Percentiles rank a stretch among this genome's conserved stretches.
Evolutionary conservation across 2,329 filamentous ascomycete species (phyloP).

Genomic region (Aspergillus sp.): DNA sequence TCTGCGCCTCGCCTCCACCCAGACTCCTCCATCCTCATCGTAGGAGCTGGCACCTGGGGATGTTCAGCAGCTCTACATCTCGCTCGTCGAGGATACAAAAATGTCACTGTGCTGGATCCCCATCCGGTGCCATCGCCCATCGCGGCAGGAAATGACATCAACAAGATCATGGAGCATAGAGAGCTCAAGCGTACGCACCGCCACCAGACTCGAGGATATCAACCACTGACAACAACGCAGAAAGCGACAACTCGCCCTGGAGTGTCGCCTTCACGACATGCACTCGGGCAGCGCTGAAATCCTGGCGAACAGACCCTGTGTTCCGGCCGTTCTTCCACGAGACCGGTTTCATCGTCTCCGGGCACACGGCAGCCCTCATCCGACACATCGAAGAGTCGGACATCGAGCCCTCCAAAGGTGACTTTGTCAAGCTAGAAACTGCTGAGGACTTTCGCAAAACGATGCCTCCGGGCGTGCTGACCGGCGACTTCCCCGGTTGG

Average conservation of each 20-base stretch:
- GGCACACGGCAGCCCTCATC: constrained; percentile 37
- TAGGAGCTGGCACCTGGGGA: constrained; percentile 49
- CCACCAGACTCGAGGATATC: constrained; percentile 17
- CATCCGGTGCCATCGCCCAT: constrained; percentile 47
- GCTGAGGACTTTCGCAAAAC: constrained; percentile 42
- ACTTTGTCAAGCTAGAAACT: constrained; percentile 29
- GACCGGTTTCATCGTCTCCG: constrained; percentile 43
- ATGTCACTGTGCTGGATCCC: constrained; percentile 48
- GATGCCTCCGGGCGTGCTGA: constrained; percentile 49
- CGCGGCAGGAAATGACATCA: constrained; percentile 48
- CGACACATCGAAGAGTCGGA: constrained; percentile 25
- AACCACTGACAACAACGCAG: constrained; percentile 31
- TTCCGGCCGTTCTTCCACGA: constrained; percentile 47
- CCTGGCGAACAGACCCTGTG: constrained; percentile 45
- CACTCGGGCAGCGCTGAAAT: constrained; percentile 32
- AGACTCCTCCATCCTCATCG: constrained; percentile 37
- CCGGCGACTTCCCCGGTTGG: constrained; percentile 45
- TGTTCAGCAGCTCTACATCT: constrained; percentile 49
- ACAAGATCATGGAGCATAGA: constrained; percentile 41
- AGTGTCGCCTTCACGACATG: constrained; percentile 36
- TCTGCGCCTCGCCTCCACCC: background rate
- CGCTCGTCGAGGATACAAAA: constrained; percentile 42
- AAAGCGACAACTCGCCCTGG: constrained; percentile 13
- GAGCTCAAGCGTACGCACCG: too few species aligned
- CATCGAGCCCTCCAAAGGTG: constrained; percentile 30